phyloP scores from a whole-genome alignment of 768 basidiomycete species.

The Podaxis carcinomalis region DNA sequence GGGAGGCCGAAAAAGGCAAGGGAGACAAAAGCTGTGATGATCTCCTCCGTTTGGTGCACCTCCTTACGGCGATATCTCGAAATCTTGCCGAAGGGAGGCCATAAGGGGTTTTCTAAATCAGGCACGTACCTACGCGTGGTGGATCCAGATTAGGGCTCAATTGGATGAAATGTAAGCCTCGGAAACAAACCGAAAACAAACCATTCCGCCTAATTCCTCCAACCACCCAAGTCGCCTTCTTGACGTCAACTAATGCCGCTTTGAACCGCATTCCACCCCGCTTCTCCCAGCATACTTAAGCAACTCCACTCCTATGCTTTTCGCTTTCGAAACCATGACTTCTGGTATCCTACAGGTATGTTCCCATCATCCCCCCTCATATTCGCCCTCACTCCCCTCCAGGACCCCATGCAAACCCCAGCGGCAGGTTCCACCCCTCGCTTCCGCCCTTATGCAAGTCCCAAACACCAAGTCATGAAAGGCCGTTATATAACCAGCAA shows the following conservation, averaged over 20 bases:
- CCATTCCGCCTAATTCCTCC: constrained; percentile 20
- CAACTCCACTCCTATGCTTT: constrained; percentile 17
- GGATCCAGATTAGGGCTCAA: constrained; percentile 33
- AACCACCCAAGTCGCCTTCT: constrained; percentile 20
- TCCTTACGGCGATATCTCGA: constrained; percentile 30
- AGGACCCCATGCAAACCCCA: constrained; percentile 40
- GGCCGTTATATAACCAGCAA: constrained; percentile 88
- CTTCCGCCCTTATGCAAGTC: constrained; percentile 68
- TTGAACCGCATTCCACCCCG: constrained; percentile 23
- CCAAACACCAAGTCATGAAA: constrained; percentile 78
- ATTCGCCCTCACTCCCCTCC: constrained; percentile 8
- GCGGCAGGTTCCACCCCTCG: constrained; percentile 37
- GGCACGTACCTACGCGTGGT: constrained; percentile 33
- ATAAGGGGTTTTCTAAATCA: constrained; percentile 13
- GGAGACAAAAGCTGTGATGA: constrained; percentile 30
- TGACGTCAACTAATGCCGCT: constrained; percentile 20
- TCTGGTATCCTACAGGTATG: constrained; percentile 40
- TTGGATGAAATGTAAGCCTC: constrained; percentile 27
- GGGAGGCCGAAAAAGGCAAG: constrained; percentile 16
- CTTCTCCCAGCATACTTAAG: constrained; percentile 15
- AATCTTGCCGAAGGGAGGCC: constrained; percentile 43
- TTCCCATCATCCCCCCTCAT: constrained; percentile 9
- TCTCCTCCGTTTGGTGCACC: constrained; percentile 30
- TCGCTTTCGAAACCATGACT: constrained; percentile 31
- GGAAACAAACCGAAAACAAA: constrained; percentile 32